phyloP scores from a whole-genome alignment of 495 filamentous ascomycete species.

The Letharia lupina region DNA sequence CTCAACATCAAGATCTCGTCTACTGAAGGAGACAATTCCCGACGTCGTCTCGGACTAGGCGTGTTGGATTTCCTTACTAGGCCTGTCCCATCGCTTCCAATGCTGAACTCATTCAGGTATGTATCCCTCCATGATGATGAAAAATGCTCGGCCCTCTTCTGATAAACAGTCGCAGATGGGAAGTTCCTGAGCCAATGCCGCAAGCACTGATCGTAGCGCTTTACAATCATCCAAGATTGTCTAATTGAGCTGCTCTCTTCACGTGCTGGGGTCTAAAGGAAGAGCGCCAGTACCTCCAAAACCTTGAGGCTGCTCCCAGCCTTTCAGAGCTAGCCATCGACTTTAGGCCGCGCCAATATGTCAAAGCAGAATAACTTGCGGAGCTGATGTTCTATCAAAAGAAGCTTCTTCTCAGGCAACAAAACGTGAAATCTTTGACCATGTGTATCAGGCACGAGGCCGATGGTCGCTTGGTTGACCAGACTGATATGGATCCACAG shows the following conservation, averaged over 20 bases:
- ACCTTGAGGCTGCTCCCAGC: background rate
- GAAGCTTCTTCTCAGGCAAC: background rate
- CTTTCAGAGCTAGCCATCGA: conserved; percentile 1
- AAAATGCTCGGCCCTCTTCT: background rate
- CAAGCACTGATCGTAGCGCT: background rate
- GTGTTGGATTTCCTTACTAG: background rate
- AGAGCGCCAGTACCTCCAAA: background rate
- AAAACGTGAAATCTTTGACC: background rate
- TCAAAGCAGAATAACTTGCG: background rate
- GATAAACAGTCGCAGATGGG: background rate
- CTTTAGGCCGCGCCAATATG: background rate
- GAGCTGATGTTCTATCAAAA: background rate
- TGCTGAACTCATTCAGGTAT: background rate
- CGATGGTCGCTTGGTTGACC: background rate
- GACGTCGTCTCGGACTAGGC: conserved; percentile 3
- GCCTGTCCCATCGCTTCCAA: conserved; percentile 1
- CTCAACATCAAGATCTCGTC: conserved; percentile 4
- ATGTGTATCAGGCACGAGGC: background rate
- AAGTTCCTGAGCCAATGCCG: conserved; percentile 5
- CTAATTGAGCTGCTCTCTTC: conserved; percentile 8
- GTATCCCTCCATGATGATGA: background rate
- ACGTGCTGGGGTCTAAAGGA: background rate
- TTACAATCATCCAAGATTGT: background rate
- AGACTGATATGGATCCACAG: background rate
- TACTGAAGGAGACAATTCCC: background rate